These are phyloP conservation scores for Alternaria burnsii DNA, from an alignment of 2,329 filamentous ascomycete genomes.

Conservation along the genomic window DNA sequence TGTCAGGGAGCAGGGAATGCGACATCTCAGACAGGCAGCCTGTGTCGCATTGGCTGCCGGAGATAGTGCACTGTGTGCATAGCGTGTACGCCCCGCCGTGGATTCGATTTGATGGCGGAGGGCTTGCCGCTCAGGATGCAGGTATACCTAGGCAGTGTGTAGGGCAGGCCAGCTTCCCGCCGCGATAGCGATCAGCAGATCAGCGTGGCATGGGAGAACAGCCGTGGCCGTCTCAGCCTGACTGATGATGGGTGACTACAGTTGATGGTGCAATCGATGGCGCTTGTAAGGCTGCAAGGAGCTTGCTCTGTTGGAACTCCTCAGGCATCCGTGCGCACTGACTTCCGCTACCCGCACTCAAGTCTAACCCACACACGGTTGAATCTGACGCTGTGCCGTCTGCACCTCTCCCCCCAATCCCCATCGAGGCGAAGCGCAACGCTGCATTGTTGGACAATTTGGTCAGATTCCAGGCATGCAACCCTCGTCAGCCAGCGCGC, in stretches of 20 bases:
- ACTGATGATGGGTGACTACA: not conserved
- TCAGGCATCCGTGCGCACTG: constrained; percentile 9
- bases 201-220: constrained; percentile 2
- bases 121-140: not conserved
- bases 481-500: constrained; percentile 8
- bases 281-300: constrained; percentile 33
- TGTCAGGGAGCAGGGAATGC: constrained; percentile 4
- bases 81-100: constrained; percentile 3
- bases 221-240: constrained; percentile 11
- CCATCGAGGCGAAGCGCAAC: constrained; percentile 4
- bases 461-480: constrained; percentile 10
- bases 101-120: constrained; percentile 14
- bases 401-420: constrained; percentile 11
- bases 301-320: constrained; percentile 8
- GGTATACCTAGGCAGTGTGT: not conserved
- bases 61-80: constrained; percentile 22
- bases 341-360: constrained; percentile 26
- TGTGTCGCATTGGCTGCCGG: not conserved
- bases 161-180: not conserved
- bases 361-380: constrained; percentile 9
- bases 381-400: constrained; percentile 16
- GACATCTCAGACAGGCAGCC: constrained; percentile 1
- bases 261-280: not conserved
- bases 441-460: constrained; percentile 15
- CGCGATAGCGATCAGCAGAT: constrained; percentile 16